phyloP scores from a whole-genome alignment of 2,329 filamentous ascomycete genomes.

The Aureobasidium sp. region DNA sequence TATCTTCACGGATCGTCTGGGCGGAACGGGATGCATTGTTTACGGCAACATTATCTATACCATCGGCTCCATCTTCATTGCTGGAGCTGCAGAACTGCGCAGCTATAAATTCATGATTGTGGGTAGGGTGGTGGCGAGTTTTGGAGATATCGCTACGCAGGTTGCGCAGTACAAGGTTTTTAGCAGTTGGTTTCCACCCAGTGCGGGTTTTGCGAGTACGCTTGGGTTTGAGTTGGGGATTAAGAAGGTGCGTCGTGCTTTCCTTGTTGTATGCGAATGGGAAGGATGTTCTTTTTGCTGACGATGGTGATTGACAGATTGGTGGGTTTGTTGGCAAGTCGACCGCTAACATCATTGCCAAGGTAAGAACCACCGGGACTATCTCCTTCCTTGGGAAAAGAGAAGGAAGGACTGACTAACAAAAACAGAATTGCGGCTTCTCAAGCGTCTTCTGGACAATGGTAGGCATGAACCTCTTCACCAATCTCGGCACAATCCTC shows the following conservation, averaged over 20 bases:
- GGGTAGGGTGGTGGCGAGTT: constrained; percentile 45
- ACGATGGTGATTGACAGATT: constrained; percentile 24
- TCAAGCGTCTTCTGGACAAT: constrained; percentile 54
- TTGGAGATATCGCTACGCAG: constrained; percentile 57
- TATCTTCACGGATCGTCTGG: constrained; percentile 48
- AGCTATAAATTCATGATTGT: constrained; percentile 53
- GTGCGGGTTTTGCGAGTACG: constrained; percentile 53
- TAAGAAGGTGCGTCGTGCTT: constrained; percentile 35
- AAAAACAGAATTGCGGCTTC: constrained; percentile 39
- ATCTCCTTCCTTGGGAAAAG: not conserved
- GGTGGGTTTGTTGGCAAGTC: constrained; percentile 53
- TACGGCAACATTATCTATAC: constrained; percentile 55
- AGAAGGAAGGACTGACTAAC: not conserved
- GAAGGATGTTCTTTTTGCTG: not conserved
- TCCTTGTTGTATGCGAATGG: not conserved
- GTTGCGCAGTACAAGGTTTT: constrained; percentile 58
- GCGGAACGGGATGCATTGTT: constrained; percentile 48
- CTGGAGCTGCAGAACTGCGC: constrained; percentile 47
- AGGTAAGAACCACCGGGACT: constrained; percentile 16
- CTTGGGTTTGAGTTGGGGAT: constrained; percentile 52
- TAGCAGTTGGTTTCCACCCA: constrained; percentile 55
- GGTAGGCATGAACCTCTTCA: constrained; percentile 57
- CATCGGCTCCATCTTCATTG: constrained; percentile 50
- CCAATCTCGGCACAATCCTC: constrained; percentile 43
- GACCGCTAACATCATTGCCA: constrained; percentile 51